A percentile compares a stretch with the other conserved stretches of the same genome.
Conservation (phyloP, 1,284 basidiomycete genomes). For the Tylopilus sp. region DNA sequence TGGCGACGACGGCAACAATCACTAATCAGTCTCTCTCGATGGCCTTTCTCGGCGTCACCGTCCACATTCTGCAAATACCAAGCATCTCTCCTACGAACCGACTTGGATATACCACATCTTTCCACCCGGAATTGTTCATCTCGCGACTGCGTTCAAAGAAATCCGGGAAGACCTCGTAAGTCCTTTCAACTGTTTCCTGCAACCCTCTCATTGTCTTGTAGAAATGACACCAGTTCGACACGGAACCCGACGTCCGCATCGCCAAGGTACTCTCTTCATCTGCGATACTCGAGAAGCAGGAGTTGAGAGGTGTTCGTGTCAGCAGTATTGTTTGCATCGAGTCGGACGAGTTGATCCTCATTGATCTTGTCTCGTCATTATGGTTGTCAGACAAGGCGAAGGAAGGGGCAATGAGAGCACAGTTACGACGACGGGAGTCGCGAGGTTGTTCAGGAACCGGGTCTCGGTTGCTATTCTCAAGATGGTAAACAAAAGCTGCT, state of each 20-base stretch:
- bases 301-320: conserved; percentile 92
- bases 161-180: conserved; percentile 91
- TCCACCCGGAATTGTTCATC: conserved; percentile 89
- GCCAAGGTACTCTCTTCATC: conserved; percentile 82
- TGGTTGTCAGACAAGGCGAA: no score
- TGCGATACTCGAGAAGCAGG: conserved; percentile 77
- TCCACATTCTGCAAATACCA: conserved; percentile 98
- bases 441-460: not conserved
- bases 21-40: conserved; percentile 55
- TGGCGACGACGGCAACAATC: conserved; percentile 77
- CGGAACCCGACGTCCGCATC: conserved; percentile 89
- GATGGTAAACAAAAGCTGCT: not conserved
- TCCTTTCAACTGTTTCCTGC: not conserved
- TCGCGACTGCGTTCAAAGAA: conserved; percentile 98
- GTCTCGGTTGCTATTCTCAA: not conserved
- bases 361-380: conserved; percentile 93
- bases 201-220: conserved; percentile 41
- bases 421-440: conserved; percentile 11
- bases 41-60: conserved; percentile 99
- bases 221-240: conserved; percentile 97
- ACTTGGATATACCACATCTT: conserved; percentile 99
- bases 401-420: no score
- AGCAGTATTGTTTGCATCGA: conserved; percentile 95
- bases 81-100: conserved; percentile 96
- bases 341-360: conserved; percentile 95